Evolutionary conservation across 306 rosid species (phyloP).

Genomic region (Carpinus fangiana): DNA sequence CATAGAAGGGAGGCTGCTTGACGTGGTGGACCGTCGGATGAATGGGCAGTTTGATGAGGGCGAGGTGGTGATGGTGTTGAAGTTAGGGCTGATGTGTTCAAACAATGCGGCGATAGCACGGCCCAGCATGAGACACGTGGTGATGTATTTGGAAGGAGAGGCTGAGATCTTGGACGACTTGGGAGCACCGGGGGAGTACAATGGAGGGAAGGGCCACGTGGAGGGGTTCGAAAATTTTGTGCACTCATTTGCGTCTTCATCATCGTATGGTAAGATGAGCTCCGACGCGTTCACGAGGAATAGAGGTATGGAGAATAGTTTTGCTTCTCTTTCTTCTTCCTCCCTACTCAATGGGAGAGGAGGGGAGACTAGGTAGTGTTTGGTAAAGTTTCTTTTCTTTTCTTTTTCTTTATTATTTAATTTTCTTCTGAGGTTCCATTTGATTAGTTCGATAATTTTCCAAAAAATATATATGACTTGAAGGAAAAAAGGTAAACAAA

Average conservation of each 20-base stretch:
- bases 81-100: conserved; percentile 72
- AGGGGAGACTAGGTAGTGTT: conserved; percentile 42
- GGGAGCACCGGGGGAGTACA: conserved; percentile 31
- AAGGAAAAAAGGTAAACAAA: no score
- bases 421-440: background rate
- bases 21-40: conserved; percentile 56
- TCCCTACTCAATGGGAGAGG: conserved; percentile 39
- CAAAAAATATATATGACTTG: no score
- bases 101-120: conserved; percentile 42
- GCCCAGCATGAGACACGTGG: conserved; percentile 64
- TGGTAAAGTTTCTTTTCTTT: background rate
- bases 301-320: conserved; percentile 40
- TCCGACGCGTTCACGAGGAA: conserved; percentile 39
- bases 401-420: conserved; percentile 3
- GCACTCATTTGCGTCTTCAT: conserved; percentile 59
- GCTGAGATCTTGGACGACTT: conserved; percentile 42
- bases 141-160: conserved; percentile 74
- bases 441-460: background rate
- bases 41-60: conserved; percentile 41
- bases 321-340: conserved; percentile 44
- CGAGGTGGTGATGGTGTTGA: conserved; percentile 54
- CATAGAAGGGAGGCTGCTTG: conserved; percentile 46
- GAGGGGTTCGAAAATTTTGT: conserved; percentile 71
- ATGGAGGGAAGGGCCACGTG: conserved; percentile 18
- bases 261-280: conserved; percentile 55